Evolutionary conservation across 305 asterid species (phyloP).

Genomic region (Andrographis paniculata): DNA sequence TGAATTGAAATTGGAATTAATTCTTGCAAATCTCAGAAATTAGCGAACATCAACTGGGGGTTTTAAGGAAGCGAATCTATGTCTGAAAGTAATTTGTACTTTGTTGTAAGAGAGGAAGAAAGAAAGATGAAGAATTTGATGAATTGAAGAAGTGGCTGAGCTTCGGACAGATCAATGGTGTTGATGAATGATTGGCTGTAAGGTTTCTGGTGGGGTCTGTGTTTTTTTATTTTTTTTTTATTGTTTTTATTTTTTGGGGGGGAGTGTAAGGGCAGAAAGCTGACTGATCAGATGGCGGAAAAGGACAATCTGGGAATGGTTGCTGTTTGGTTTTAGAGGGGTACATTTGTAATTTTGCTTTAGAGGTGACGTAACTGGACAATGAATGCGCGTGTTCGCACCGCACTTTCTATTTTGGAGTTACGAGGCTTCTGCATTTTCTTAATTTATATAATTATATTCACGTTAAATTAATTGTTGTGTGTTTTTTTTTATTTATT

Average conservation of each 20-base stretch:
- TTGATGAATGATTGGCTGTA: conserved; percentile 41
- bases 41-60: background rate
- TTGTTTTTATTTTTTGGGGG: conserved; percentile 1
- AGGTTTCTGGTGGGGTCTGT: conserved; percentile 34
- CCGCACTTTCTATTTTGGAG: conserved; percentile 12
- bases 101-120: background rate
- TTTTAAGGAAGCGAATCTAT: background rate
- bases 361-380: conserved; percentile 7
- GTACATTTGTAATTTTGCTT: conserved; percentile 6
- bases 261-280: conserved; percentile 7
- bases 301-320: conserved; percentile 38
- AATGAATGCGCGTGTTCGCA: background rate
- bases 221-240: conserved; percentile 10
- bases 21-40: too few relatives aligned
- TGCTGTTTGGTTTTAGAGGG: background rate
- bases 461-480: too few relatives aligned
- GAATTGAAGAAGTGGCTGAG: too few relatives aligned
- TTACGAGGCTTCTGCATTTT: too few relatives aligned
- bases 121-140: background rate
- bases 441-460: too few relatives aligned
- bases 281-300: conserved; percentile 33
- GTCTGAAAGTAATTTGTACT: conserved; percentile 5
- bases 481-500: too few relatives aligned
- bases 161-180: conserved; percentile 18
- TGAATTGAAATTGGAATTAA: too few relatives aligned